Evolutionary conservation across 805 yeast species (phyloP), one percentile per base, ranked within the genome.

Genomic region (Starmerella scarabaei): DNA sequence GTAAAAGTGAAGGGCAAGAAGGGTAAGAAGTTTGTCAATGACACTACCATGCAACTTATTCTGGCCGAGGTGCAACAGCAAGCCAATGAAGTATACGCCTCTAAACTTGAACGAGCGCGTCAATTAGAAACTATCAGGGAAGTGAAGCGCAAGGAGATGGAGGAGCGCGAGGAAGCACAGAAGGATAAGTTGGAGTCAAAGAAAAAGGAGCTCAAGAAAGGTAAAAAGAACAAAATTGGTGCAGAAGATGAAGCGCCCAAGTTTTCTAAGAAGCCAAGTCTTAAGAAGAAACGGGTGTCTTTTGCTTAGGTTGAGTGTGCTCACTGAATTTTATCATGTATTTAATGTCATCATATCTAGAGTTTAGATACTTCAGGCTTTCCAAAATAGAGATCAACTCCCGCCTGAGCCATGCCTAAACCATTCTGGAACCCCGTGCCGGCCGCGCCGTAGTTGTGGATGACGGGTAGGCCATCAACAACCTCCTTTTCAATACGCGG

Each of bases 81-180:
- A 45, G 69, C 76, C 48, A 96, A 88, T 46, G 69, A 72, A 32
- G 71, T 74, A 7, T 77, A 79, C 52, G 94, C 86, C 54, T 80
- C 94, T 50, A 91, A 85, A 61, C 66, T 91, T 41, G 98, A 88
- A 56, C 83, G 82, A 56, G 77, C 94, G 0, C 74, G 82, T 55
- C 77, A 93, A 60, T 67, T 91, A 35, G 96, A 88, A 60, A 93
- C 82, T 51, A 73, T 88, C 43, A 71, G 98, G 55, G 94, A 84
- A 33, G 65, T 84, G 49, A 83, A 80, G 64, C 74, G 83, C 54
- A 69, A 77, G 61, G 97, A 91, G 59, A 73, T 88, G 48, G 96
- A 88, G 57, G 67, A 79, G 57, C 80, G 78, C 56, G 95, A 88
- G 52, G 70, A 71, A 39, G 74, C 64, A 26, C 83, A 84, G 63